Evolutionary conservation across 306 rosid genomes (phyloP), one percentile per base, ranked within the genome.

Genomic region (Senna tora): DNA sequence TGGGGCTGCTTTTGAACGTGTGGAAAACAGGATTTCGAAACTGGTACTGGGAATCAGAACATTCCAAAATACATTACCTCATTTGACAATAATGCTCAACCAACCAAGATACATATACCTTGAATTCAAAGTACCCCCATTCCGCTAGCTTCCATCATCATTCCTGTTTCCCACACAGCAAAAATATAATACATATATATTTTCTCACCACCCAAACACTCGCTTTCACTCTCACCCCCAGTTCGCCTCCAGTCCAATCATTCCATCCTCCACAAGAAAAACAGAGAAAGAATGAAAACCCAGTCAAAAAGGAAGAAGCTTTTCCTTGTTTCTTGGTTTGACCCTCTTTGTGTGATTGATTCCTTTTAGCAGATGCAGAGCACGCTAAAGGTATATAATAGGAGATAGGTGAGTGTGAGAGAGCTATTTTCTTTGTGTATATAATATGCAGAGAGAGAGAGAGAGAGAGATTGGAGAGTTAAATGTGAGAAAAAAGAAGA

Each of bases 21-120:
- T 58, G n/a, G n/a, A 36, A 58, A 32, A 32, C 65, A 33, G 61
- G 36, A 36, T 14, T 50, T 39, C 58, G 0, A 63, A 74, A 78
- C 15, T 45, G 17, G 13, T 36, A 30, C 5, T 33, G 1, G 7
- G 67, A 84, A 57, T 68, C 66, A 62, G 60, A 73, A 72, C 54
- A 45, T 73, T 77, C 61, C 36, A 47, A 79, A 69, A 53, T 13
- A 55, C 67, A 68, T 72, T 66, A 79, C 83, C 79, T 80, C 49
- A 60, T 80, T 69, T 32, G 84, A 79, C 38, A 79, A 74, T 69
- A 57, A 76, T 47, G 74, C n/a, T 73, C 32, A 58, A 67, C 74
- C 58, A 75, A 75, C 53, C 47, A 62, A 45, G 22, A 33, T 54
- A 43, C 16, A 33, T n/a, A 52, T 14, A n/a, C 36, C 50, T 59